Conservation (phyloP, 192 early-diverging fungal species). For the Coemansia sp. region DNA sequence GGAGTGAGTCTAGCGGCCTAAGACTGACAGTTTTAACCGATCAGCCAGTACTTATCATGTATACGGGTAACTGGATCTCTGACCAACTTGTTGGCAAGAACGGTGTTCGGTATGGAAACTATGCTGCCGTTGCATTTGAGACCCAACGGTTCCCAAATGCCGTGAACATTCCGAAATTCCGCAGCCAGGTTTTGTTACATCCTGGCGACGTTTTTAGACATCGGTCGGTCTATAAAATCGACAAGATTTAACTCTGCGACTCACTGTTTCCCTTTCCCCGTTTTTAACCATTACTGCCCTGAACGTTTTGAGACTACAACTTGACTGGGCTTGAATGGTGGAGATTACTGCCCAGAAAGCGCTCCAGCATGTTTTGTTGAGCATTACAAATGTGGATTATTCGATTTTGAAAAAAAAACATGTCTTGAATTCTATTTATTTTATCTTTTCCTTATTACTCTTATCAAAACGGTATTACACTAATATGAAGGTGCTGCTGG, state of each 20-base stretch:
- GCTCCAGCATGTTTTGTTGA: too few relatives aligned
- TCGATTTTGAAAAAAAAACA: too few relatives aligned
- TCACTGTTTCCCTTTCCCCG: background rate
- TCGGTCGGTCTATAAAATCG: constrained; percentile 53
- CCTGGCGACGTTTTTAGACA: constrained; percentile 53
- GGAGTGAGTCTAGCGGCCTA: constrained; percentile 60
- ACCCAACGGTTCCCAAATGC: constrained; percentile 61
- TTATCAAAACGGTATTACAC: too few relatives aligned
- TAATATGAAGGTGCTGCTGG: too few relatives aligned
- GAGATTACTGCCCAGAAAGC: too few relatives aligned
- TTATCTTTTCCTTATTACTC: too few relatives aligned
- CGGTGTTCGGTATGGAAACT: constrained; percentile 45
- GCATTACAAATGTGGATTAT: too few relatives aligned
- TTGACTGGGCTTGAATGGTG: too few relatives aligned
- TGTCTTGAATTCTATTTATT: too few relatives aligned
- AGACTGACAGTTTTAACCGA: constrained; percentile 62
- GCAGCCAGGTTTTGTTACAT: constrained; percentile 54
- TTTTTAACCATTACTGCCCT: background rate
- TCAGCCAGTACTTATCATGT: constrained; percentile 77
- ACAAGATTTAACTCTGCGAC: constrained; percentile 4
- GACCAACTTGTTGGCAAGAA: constrained; percentile 49
- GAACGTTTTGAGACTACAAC: background rate
- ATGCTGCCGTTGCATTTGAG: constrained; percentile 72
- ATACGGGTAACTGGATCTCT: constrained; percentile 76
- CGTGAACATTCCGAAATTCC: constrained; percentile 58